Evolutionary conservation across 768 basidiomycete genomes (phyloP).

Genomic region (Termitomyces sp.): DNA sequence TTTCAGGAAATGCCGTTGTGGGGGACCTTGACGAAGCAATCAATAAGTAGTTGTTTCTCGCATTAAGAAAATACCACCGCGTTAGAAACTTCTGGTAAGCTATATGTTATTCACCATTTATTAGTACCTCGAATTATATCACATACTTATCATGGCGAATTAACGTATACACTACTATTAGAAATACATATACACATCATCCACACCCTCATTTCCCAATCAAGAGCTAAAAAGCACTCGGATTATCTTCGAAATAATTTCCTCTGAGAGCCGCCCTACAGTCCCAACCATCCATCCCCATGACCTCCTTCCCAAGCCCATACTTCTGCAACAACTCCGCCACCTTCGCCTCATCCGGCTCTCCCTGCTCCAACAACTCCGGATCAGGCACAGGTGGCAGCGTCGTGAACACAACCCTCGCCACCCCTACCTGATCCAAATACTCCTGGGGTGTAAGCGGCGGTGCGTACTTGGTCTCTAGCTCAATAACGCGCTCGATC

Average conservation of each 20-base stretch:
- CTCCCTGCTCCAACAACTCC: conserved; percentile 25
- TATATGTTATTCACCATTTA: background rate
- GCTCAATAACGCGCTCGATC: conserved; percentile 65
- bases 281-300: conserved; percentile 35
- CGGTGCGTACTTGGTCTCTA: conserved; percentile 47
- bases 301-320: conserved; percentile 36
- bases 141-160: background rate
- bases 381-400: conserved; percentile 57
- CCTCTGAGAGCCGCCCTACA: conserved; percentile 43
- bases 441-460: conserved; percentile 44
- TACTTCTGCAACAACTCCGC: conserved; percentile 43
- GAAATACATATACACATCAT: background rate
- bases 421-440: conserved; percentile 56
- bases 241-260: conserved; percentile 66
- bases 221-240: conserved; percentile 24
- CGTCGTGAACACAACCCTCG: conserved; percentile 59
- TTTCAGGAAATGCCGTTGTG: no score
- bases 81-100: no score
- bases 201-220: background rate
- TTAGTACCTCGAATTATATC: background rate
- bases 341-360: conserved; percentile 38
- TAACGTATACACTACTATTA: background rate
- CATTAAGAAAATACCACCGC: no score
- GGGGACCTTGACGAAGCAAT: no score
- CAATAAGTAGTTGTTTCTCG: no score